These are phyloP conservation scores for Omphalea diandra DNA, from an alignment of 441 rosid genomes.

Conservation along the genomic window DNA sequence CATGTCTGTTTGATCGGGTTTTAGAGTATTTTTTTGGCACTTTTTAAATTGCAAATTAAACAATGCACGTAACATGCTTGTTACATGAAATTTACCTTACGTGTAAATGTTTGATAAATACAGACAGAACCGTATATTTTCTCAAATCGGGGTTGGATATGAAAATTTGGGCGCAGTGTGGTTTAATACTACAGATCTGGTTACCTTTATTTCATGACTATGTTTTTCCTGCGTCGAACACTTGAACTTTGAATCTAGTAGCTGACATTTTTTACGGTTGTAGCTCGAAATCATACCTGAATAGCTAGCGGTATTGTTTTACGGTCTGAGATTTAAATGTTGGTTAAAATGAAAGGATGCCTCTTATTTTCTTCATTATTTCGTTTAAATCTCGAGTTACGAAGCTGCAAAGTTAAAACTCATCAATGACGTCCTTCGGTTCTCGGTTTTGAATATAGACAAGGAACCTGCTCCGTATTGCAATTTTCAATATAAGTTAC, in stretches of 20 bases:
- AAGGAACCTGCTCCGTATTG: slow-evolving; percentile 88
- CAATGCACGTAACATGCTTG: background rate
- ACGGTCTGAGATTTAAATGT: background rate
- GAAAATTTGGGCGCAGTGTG: background rate
- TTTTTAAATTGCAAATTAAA: background rate
- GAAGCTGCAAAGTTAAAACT: background rate
- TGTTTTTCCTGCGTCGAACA: background rate
- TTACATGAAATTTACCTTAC: background rate
- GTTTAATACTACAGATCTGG: background rate
- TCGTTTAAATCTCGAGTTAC: background rate
- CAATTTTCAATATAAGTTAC: slow-evolving; percentile 94
- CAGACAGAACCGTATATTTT: background rate
- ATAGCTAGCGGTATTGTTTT: background rate
- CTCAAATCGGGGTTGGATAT: background rate
- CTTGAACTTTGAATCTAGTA: background rate
- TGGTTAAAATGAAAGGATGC: background rate
- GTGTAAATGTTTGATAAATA: background rate
- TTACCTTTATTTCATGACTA: background rate
- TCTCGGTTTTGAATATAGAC: slow-evolving; percentile 34
- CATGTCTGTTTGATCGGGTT: background rate
- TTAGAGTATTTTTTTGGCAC: background rate
- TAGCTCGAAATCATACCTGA: background rate
- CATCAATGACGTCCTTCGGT: too few relatives aligned
- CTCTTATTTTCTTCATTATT: background rate
- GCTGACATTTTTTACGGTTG: background rate